A percentile compares a stretch with the other conserved stretches of the same genome.
Evolutionary conservation across 2,329 filamentous ascomycete genomes (phyloP).

Genomic region (Metarhizium album): DNA sequence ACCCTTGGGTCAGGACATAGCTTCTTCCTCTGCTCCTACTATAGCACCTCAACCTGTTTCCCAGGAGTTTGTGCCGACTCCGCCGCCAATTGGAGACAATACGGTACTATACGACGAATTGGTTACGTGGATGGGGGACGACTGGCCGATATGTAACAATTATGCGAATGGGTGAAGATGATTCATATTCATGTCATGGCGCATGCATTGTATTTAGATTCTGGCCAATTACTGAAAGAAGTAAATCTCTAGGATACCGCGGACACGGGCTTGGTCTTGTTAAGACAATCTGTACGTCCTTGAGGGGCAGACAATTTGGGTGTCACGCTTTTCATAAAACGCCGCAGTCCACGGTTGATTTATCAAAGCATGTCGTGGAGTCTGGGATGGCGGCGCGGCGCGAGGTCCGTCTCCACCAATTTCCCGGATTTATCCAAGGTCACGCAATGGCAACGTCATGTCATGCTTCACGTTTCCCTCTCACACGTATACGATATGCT

Average conservation of each 20-base stretch:
- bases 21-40: slow-evolving; percentile 11
- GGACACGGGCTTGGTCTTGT: background rate
- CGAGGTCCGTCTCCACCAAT: background rate
- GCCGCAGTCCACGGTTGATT: background rate
- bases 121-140: slow-evolving; percentile 26
- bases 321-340: background rate
- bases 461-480: background rate
- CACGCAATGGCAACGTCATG: slow-evolving; percentile 2
- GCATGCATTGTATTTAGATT: too few species aligned
- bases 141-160: slow-evolving; percentile 20
- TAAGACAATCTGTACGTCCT: background rate
- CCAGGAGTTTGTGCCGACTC: slow-evolving; percentile 13
- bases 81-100: slow-evolving; percentile 19
- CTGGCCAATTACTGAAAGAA: too few species aligned
- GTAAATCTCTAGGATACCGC: too few species aligned
- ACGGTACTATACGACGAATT: slow-evolving; percentile 25
- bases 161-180: background rate
- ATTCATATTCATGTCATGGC: background rate
- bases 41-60: slow-evolving; percentile 13
- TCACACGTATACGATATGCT: background rate
- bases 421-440: background rate
- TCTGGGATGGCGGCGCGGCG: background rate
- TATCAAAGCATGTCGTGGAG: background rate
- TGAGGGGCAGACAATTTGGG: background rate
- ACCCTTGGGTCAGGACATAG: slow-evolving; percentile 10